phyloP scores from a whole-genome alignment of 75 land plant genomes.

The Picea glauca region DNA sequence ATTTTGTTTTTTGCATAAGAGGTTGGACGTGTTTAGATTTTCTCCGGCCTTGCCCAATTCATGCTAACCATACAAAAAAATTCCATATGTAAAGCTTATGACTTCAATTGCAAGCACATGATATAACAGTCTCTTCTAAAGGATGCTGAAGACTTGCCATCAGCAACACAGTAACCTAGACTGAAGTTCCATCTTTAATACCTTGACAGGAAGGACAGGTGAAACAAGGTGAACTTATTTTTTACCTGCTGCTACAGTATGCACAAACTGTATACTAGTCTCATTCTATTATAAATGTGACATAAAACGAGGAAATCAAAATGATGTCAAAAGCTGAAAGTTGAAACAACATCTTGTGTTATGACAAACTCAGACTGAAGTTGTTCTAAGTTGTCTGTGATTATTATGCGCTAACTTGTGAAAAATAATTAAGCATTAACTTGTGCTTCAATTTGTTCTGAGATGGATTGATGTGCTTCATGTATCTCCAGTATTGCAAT shows the following conservation, averaged over 20 bases:
- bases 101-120: too few species aligned
- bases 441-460: neutral
- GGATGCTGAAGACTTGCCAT: neutral
- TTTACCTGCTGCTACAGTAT: neutral
- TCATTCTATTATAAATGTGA: neutral
- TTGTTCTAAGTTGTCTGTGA: neutral
- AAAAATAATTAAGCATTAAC: neutral
- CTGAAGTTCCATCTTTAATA: neutral
- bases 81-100: neutral
- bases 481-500: neutral
- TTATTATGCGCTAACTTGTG: neutral
- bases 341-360: neutral
- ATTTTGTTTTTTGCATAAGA: neutral
- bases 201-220: neutral
- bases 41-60: neutral
- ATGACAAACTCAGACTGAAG: neutral
- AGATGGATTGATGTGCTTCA: neutral
- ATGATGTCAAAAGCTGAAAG: neutral
- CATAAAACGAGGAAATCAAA: neutral
- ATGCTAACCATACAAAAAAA: neutral
- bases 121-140: neutral
- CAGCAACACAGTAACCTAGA: neutral
- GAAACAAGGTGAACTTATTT: neutral
- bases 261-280: neutral
- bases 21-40: neutral